Percentiles rank a stretch among this genome's conserved stretches.
These are phyloP conservation scores for Mortierella sp. DNA, from an alignment of 371 early-diverging fungal genomes.

Conservation along the genomic window DNA sequence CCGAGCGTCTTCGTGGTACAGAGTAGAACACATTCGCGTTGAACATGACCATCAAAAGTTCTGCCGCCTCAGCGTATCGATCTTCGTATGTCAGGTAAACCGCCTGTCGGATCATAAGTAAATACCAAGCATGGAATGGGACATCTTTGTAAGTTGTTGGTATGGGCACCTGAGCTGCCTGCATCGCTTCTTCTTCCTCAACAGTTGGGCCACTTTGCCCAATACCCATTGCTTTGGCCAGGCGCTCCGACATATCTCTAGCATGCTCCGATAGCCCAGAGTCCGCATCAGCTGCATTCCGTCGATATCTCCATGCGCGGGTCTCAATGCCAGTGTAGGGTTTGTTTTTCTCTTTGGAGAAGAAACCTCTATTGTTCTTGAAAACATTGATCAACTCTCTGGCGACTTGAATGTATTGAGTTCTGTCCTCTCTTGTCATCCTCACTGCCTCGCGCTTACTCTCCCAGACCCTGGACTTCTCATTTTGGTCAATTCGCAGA, in stretches of 20 bases:
- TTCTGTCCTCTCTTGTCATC: slow-evolving; percentile 52
- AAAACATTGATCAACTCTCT: slow-evolving; percentile 65
- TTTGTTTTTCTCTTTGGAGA: slow-evolving; percentile 58
- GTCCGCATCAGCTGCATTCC: slow-evolving; percentile 25
- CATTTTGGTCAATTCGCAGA: slow-evolving; percentile 40
- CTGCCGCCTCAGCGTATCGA: slow-evolving; percentile 71
- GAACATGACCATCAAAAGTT: slow-evolving; percentile 66
- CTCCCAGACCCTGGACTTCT: slow-evolving; percentile 35
- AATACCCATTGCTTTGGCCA: slow-evolving; percentile 42
- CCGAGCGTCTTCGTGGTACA: slow-evolving; percentile 59
- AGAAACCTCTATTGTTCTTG: slow-evolving; percentile 67
- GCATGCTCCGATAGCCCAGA: slow-evolving; percentile 42
- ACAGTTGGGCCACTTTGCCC: slow-evolving; percentile 1
- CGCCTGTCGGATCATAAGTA: slow-evolving; percentile 75
- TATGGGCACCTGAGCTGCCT: not conserved
- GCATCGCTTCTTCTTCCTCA: not conserved
- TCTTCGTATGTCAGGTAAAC: slow-evolving; percentile 69
- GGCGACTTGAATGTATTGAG: slow-evolving; percentile 66
- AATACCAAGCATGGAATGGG: slow-evolving; percentile 72
- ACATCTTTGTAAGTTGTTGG: slow-evolving; percentile 61
- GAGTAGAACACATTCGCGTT: slow-evolving; percentile 80
- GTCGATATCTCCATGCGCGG: slow-evolving; percentile 38
- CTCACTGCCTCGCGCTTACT: slow-evolving; percentile 43
- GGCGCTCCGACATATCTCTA: slow-evolving; percentile 38
- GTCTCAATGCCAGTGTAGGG: slow-evolving; percentile 46